Evolutionary conservation across 2,329 filamentous ascomycete species (phyloP).

Genomic region (Dothistroma septosporum): DNA sequence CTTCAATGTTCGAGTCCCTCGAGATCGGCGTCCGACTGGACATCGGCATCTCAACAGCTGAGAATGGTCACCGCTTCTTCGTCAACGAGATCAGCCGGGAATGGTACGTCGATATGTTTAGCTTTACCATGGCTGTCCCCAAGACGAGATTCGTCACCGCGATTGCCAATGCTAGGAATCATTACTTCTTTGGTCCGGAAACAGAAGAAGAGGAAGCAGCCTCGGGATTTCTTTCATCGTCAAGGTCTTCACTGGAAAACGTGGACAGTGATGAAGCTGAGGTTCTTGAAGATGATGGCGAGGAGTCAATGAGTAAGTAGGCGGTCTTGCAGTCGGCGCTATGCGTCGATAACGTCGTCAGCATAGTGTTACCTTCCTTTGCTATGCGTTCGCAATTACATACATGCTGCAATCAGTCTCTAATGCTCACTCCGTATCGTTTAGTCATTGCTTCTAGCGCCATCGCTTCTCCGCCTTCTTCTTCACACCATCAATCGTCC

Average conservation of each 20-base stretch:
- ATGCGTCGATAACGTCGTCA: not conserved
- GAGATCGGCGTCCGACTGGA: slow-evolving; percentile 12
- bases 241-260: no score
- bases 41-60: slow-evolving; percentile 9
- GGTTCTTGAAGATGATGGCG: not conserved
- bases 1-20: slow-evolving; percentile 9
- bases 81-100: slow-evolving; percentile 11
- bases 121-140: not conserved
- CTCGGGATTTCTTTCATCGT: no score
- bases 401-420: no score
- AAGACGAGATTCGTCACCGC: slow-evolving; percentile 5
- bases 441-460: no score
- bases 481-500: no score
- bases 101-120: slow-evolving; percentile 10
- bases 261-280: not conserved
- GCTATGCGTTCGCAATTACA: not conserved
- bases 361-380: not conserved
- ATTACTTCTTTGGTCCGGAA: slow-evolving; percentile 1
- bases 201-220: not conserved
- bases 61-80: slow-evolving; percentile 10
- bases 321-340: not conserved
- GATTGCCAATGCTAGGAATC: slow-evolving; percentile 3
- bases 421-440: no score
- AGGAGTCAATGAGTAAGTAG: not conserved
- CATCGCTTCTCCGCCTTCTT: no score